Evolutionary conservation across 2,329 filamentous ascomycete species (phyloP).

Genomic region (Cladosporium sphaerospermum): DNA sequence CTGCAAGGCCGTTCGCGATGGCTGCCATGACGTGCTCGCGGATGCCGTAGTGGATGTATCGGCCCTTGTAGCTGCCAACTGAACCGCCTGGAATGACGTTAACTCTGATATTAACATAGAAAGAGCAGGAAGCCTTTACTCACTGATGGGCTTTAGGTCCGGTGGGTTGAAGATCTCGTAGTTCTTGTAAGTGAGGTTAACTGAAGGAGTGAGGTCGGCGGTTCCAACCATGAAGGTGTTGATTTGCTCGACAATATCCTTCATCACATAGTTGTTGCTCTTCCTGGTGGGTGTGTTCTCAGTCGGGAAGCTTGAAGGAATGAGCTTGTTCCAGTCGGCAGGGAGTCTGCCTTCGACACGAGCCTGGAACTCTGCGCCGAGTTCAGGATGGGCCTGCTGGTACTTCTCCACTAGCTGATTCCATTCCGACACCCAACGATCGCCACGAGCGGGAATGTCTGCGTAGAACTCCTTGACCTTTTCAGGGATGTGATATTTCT

Average conservation of each 20-base stretch:
- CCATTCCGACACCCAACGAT: slow-evolving; percentile 46
- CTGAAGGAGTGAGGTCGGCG: slow-evolving; percentile 33
- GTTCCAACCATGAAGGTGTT: slow-evolving; percentile 33
- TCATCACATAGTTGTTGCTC: slow-evolving; percentile 41
- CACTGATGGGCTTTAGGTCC: slow-evolving; percentile 16
- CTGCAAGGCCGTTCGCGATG: slow-evolving; percentile 39
- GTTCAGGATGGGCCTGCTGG: slow-evolving; percentile 41
- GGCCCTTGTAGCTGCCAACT: slow-evolving; percentile 47
- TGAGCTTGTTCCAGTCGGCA: slow-evolving; percentile 43
- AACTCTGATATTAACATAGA: not conserved
- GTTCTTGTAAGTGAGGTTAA: slow-evolving; percentile 36
- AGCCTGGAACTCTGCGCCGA: slow-evolving; percentile 44
- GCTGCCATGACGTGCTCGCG: slow-evolving; percentile 57
- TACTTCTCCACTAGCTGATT: slow-evolving; percentile 34
- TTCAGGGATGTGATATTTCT: slow-evolving; percentile 35
- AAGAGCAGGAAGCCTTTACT: not conserved
- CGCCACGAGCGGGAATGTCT: slow-evolving; percentile 42
- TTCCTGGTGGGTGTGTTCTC: slow-evolving; percentile 46
- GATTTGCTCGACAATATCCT: slow-evolving; percentile 28
- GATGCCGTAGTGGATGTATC: slow-evolving; percentile 53
- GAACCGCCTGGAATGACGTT: slow-evolving; percentile 37
- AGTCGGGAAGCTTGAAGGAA: slow-evolving; percentile 45
- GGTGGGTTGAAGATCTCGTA: slow-evolving; percentile 47
- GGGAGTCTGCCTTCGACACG: slow-evolving; percentile 45
- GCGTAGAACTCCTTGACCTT: slow-evolving; percentile 48